Base-by-base conservation (phyloP, 2,329 filamentous ascomycete genomes). In the Penicillium sp. region DNA sequence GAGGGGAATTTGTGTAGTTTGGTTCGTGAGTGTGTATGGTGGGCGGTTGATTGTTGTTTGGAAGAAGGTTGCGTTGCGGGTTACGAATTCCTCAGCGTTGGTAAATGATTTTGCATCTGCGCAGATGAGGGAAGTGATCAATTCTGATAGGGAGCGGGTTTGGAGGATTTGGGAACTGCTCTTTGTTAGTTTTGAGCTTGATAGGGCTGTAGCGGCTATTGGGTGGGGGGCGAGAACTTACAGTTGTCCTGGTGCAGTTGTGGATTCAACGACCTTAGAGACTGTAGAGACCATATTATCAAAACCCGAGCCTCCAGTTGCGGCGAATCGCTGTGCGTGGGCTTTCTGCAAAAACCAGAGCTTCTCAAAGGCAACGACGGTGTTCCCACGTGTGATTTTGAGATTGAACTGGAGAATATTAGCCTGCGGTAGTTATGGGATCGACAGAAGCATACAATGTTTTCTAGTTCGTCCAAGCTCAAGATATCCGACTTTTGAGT, bases 361-460 rank as follows among this genome's bases (percentile, higher is more conserved):
- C 73, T 98, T 99, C 53, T 88, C 87, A 55, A 89, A 85, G 21
- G 90, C 88, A 19, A 97, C 91, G 15, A 90, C 90, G 7, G 93
- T 92, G 74, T 97, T 93, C 9, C 94, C 94, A 69, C 90, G 91
- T 3, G 93, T 98, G 78, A 97, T 96, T 72, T 92, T 93, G 67
- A 96, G 84, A 50, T 89, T 88, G 73, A 97, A 94, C 86, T 92
- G 63, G 21, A 9, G 44, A 56, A 21, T 53, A 45, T 35, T 9
- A 21, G 48, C 26, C 58, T 7, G 30, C 31, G 21, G 26, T 13
- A 15, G 19, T 41, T 19, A 13, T 35, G 41, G 7, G 9, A 38
- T 31, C 2, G 21, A 50, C n/a, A 35, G 35, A 45, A 23, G 9
- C 85, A 58, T 80, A 91, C 90, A 62, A 88, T 87, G 19, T 88